Conservation (phyloP, 441 rosid species). For the Kokia cookei region DNA sequence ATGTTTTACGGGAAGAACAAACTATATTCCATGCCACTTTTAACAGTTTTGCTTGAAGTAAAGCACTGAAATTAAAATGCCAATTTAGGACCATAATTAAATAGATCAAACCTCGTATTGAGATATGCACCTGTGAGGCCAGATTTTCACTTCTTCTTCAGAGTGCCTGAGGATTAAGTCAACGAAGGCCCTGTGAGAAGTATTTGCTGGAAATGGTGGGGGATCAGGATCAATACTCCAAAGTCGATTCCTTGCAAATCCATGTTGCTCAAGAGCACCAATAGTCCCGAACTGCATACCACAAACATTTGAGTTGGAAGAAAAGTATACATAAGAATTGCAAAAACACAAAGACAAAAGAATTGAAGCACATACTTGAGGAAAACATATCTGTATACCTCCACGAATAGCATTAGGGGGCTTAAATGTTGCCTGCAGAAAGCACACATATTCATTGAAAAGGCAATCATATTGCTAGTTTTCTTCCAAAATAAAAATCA, state of each 20-base stretch:
- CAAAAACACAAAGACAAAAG: background rate
- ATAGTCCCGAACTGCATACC: slow-evolving; percentile 36
- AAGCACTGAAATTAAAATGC: background rate
- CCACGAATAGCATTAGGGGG: slow-evolving; percentile 64
- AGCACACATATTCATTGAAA: slow-evolving; percentile 7
- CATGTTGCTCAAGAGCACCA: slow-evolving; percentile 57
- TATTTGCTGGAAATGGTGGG: slow-evolving; percentile 36
- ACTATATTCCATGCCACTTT: background rate
- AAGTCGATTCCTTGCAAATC: slow-evolving; percentile 51
- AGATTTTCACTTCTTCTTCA: slow-evolving; percentile 45
- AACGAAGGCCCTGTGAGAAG: slow-evolving; percentile 33
- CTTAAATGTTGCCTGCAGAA: slow-evolving; percentile 40
- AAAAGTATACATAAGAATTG: background rate
- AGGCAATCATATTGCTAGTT: background rate
- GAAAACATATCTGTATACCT: slow-evolving; percentile 61
- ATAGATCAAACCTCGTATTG: slow-evolving; percentile 5
- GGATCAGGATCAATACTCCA: slow-evolving; percentile 53
- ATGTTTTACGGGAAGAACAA: too few species aligned
- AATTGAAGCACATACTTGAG: slow-evolving; percentile 39
- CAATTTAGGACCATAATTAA: background rate
- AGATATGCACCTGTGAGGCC: slow-evolving; percentile 58
- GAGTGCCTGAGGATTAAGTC: slow-evolving; percentile 44
- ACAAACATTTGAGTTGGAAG: slow-evolving; percentile 1
- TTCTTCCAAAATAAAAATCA: background rate
- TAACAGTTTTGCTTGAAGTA: background rate